Conservation (phyloP, 306 rosid species). For the Trifolium fragiferum region DNA sequence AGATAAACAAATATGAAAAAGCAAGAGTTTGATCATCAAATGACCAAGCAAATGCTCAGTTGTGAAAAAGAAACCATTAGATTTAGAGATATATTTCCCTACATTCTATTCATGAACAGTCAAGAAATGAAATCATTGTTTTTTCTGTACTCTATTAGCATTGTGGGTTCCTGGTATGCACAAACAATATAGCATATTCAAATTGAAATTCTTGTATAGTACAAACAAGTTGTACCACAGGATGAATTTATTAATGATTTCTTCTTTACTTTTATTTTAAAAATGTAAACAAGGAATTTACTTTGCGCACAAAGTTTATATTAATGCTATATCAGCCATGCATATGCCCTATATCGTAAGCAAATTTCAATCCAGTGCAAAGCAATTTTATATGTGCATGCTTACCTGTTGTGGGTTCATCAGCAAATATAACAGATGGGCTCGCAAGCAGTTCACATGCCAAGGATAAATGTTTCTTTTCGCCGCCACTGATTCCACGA, state of each 20-base stretch:
- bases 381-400: conserved; percentile 26
- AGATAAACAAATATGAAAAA: too few relatives aligned
- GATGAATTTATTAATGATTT: neutral
- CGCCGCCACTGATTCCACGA: conserved; percentile 93
- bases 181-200: neutral
- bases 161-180: neutral
- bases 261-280: neutral
- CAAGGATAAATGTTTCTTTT: conserved; percentile 86
- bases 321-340: conserved; percentile 12
- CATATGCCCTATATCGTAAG: neutral
- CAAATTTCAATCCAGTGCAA: conserved; percentile 30
- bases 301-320: conserved; percentile 4
- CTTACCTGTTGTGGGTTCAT: conserved; percentile 95
- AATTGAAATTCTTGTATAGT: neutral
- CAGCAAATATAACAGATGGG: conserved; percentile 92
- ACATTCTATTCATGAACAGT: neutral
- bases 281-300: neutral
- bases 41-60: conserved; percentile 1
- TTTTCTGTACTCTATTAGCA: too few relatives aligned
- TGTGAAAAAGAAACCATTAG: neutral
- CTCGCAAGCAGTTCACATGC: conserved; percentile 95
- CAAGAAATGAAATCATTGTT: neutral
- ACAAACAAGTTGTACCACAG: neutral
- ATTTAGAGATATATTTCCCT: neutral
- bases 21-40: neutral